A percentile compares a stretch with the other conserved stretches of the same genome.
Evolutionary conservation across 768 basidiomycete species (phyloP).

Genomic region (Rhodocollybia butyracea): DNA sequence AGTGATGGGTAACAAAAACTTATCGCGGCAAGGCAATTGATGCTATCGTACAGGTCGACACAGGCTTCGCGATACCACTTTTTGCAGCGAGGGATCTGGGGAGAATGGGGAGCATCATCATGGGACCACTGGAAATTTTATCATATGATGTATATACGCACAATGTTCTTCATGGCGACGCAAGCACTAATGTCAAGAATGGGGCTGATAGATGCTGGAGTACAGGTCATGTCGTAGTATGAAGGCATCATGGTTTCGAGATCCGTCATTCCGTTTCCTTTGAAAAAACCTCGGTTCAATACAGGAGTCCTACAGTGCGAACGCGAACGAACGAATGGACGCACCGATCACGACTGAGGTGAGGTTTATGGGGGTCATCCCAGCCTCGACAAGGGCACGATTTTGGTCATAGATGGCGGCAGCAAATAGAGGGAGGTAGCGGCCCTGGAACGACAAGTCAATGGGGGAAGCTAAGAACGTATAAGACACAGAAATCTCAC

Average conservation of each 20-base stretch:
- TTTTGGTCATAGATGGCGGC: conserved; percentile 57
- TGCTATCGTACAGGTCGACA: conserved; percentile 62
- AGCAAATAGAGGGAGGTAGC: conserved; percentile 52
- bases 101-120: too few species aligned
- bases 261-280: conserved; percentile 53
- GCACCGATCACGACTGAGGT: conserved; percentile 47
- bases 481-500: conserved; percentile 35
- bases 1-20: conserved; percentile 62
- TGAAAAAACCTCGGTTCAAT: background rate
- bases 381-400: conserved; percentile 32
- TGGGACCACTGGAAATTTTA: background rate
- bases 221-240: conserved; percentile 43
- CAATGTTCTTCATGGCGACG: conserved; percentile 40
- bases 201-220: conserved; percentile 37
- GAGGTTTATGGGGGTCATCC: conserved; percentile 45
- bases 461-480: background rate
- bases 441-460: conserved; percentile 27
- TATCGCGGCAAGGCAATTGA: conserved; percentile 65
- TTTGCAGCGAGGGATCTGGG: conserved; percentile 70
- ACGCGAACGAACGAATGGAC: too few species aligned
- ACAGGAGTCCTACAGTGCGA: background rate
- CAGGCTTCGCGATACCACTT: conserved; percentile 55
- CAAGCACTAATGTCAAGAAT: conserved; percentile 32
- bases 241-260: conserved; percentile 33
- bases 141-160: too few species aligned